phyloP scores from a whole-genome alignment of 441 rosid genomes.

The Erodium texanum region DNA sequence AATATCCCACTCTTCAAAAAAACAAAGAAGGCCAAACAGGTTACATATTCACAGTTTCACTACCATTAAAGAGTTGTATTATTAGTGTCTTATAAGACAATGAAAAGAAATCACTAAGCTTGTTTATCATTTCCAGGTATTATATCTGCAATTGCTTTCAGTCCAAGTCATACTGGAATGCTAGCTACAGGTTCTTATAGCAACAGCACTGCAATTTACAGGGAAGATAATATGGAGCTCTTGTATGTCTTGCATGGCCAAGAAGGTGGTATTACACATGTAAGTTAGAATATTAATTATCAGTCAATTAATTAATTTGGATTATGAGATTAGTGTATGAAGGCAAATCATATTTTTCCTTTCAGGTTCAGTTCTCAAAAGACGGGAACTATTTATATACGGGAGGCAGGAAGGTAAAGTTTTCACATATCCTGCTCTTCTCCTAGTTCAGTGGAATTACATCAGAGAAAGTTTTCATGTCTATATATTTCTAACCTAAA shows the following conservation, averaged over 20 bases:
- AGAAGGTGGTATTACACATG: slow-evolving; percentile 92
- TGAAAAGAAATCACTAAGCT: neutral
- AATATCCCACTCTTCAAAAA: slow-evolving; percentile 63
- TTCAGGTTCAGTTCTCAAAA: slow-evolving; percentile 84
- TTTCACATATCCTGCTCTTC: neutral
- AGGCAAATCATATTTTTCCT: slow-evolving; percentile 6
- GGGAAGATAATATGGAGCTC: slow-evolving; percentile 95
- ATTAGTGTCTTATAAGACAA: neutral
- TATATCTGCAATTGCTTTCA: slow-evolving; percentile 75
- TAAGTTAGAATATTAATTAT: slow-evolving; percentile 31
- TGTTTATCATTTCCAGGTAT: slow-evolving; percentile 39
- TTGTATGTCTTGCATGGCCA: slow-evolving; percentile 86
- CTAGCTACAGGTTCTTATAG: slow-evolving; percentile 88
- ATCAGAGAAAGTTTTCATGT: neutral
- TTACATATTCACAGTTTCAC: slow-evolving; percentile 18
- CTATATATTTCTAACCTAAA: neutral
- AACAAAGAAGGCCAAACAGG: slow-evolving; percentile 93
- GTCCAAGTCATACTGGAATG: slow-evolving; percentile 68
- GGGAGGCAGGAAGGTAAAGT: slow-evolving; percentile 80
- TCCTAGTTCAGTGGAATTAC: neutral
- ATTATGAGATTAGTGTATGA: slow-evolving; percentile 16
- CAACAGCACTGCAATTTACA: slow-evolving; percentile 70
- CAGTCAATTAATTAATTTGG: slow-evolving; percentile 3
- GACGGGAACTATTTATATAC: slow-evolving; percentile 88
- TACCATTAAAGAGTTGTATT: slow-evolving; percentile 7